phyloP scores from a whole-genome alignment of 768 basidiomycete species.

The Lentinus tigrinus region DNA sequence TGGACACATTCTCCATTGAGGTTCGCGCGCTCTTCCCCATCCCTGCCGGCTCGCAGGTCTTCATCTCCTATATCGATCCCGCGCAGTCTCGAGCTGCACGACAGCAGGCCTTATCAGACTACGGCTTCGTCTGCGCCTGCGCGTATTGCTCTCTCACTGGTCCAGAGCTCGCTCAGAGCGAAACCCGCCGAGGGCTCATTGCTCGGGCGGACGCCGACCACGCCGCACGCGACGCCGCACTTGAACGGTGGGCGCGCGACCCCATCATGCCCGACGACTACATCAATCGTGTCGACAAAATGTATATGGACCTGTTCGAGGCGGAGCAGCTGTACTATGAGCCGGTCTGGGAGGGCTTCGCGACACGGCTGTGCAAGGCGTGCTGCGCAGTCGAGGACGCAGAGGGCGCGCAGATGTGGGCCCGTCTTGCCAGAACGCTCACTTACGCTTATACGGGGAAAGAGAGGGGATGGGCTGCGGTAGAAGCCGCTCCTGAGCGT shows the following conservation, averaged over 20 bases:
- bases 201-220: slow-evolving; percentile 1
- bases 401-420: slow-evolving; percentile 2
- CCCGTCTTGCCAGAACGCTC: not conserved
- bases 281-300: slow-evolving; percentile 1
- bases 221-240: not conserved
- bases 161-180: not conserved
- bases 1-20: not conserved
- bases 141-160: slow-evolving; percentile 5
- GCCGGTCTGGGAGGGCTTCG: slow-evolving; percentile 8
- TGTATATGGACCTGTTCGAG: slow-evolving; percentile 9
- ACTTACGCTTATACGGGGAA: slow-evolving; percentile 4
- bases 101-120: not conserved
- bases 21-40: slow-evolving; percentile 10
- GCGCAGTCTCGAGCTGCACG: slow-evolving; percentile 1
- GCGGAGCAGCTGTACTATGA: slow-evolving; percentile 9
- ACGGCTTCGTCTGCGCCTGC: slow-evolving; percentile 10
- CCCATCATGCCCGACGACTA: slow-evolving; percentile 1
- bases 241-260: slow-evolving; percentile 1
- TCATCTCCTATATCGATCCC: slow-evolving; percentile 12
- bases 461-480: slow-evolving; percentile 5
- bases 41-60: not conserved
- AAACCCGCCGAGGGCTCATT: slow-evolving; percentile 6
- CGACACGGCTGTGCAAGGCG: slow-evolving; percentile 4
- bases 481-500: not conserved
- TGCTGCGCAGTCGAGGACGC: slow-evolving; percentile 8